Conservation (phyloP, 768 basidiomycete species). For the Strobilomyces dryophilus region DNA sequence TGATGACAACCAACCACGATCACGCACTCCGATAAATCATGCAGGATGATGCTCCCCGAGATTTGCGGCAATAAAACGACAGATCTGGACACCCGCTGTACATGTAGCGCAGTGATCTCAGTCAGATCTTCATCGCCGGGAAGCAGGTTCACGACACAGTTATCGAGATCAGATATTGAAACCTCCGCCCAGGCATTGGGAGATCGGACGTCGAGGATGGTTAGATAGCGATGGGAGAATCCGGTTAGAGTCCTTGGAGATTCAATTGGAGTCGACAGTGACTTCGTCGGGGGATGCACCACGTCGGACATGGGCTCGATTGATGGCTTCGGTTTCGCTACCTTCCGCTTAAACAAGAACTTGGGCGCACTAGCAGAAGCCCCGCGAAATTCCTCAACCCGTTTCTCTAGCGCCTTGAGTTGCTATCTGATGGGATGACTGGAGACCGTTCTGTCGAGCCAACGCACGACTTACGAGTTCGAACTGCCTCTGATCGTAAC, state of each 20-base stretch:
- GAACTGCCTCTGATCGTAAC: slow-evolving; percentile 71
- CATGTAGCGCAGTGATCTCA: slow-evolving; percentile 22
- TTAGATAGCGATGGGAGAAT: slow-evolving; percentile 45
- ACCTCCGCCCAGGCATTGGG: slow-evolving; percentile 43
- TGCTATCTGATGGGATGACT: slow-evolving; percentile 42
- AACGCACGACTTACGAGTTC: slow-evolving; percentile 49
- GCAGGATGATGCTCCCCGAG: slow-evolving; percentile 68
- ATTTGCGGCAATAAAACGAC: slow-evolving; percentile 64
- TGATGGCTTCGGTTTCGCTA: slow-evolving; percentile 18
- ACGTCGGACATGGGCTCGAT: slow-evolving; percentile 2
- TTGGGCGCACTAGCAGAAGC: slow-evolving; percentile 48
- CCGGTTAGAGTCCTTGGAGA: slow-evolving; percentile 40
- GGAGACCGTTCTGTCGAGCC: background rate
- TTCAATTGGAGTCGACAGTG: slow-evolving; percentile 13
- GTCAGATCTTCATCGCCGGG: slow-evolving; percentile 14
- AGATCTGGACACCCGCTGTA: slow-evolving; percentile 54
- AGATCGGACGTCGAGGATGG: slow-evolving; percentile 30
- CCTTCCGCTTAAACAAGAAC: slow-evolving; percentile 63
- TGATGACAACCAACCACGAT: slow-evolving; percentile 80
- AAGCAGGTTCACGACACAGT: slow-evolving; percentile 70
- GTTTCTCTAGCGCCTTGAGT: slow-evolving; percentile 57
- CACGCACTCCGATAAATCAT: slow-evolving; percentile 57
- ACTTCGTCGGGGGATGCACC: background rate
- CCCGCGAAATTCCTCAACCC: slow-evolving; percentile 48
- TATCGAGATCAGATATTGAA: slow-evolving; percentile 59